Conservation (phyloP, 169 alveolate species). For the Cryptosporidium andersoni region DNA sequence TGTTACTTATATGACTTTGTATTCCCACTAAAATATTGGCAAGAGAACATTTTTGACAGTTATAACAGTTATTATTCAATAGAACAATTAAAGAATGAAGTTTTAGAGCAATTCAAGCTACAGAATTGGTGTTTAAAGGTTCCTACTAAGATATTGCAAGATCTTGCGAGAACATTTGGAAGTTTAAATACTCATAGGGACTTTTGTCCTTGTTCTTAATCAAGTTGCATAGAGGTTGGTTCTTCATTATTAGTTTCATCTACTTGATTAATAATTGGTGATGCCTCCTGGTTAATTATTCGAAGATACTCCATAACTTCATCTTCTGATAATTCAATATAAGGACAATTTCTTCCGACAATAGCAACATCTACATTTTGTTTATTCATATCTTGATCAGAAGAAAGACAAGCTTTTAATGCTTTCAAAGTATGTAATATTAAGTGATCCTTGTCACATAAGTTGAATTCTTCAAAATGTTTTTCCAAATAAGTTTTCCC, state of each 20-base stretch:
- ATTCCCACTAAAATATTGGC: no score
- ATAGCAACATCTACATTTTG: constrained; percentile 88
- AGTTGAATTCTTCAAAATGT: constrained; percentile 86
- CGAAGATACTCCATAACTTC: constrained; percentile 34
- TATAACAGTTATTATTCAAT: no score
- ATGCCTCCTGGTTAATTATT: constrained; percentile 26
- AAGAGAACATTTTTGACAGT: no score
- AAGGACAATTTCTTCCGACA: constrained; percentile 78
- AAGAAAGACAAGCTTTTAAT: constrained; percentile 86
- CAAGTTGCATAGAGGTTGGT: constrained; percentile 29
- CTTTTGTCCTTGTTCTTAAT: neutral
- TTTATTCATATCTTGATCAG: constrained; percentile 88
- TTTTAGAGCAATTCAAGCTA: no score
- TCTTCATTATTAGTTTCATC: constrained; percentile 5
- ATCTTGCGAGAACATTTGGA: no score
- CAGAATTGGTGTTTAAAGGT: no score
- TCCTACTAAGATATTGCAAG: no score
- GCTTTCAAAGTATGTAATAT: constrained; percentile 90
- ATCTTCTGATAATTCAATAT: constrained; percentile 16
- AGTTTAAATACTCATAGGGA: no score
- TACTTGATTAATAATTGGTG: constrained; percentile 27
- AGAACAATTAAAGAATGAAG: no score
- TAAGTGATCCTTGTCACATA: constrained; percentile 80
- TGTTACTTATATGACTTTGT: no score
- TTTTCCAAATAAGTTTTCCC: constrained; percentile 97